phyloP scores from a whole-genome alignment of 352 stramenopile species.

The Stramenopiles sp. region DNA sequence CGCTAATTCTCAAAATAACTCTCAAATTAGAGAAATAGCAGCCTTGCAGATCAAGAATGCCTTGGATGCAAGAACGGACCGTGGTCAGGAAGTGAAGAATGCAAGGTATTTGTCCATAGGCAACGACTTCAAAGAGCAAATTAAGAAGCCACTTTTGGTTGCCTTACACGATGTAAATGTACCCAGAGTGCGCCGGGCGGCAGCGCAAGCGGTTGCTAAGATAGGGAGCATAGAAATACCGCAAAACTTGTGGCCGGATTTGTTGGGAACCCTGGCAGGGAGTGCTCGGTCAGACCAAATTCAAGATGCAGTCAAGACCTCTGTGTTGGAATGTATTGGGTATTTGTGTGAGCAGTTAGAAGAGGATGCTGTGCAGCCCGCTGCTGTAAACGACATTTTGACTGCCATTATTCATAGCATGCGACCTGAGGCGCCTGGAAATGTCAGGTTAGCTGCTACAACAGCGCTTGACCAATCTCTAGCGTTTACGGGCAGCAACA shows the following conservation, averaged over 20 bases:
- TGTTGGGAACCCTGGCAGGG: constrained; percentile 66
- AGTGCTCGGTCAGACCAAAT: constrained; percentile 57
- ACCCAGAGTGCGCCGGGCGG: too few species aligned
- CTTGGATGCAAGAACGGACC: too few species aligned
- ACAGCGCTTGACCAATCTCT: constrained; percentile 78
- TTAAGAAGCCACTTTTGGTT: too few species aligned
- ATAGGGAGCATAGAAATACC: constrained; percentile 77
- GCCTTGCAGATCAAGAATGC: too few species aligned
- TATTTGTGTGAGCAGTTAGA: constrained; percentile 57
- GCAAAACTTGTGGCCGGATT: constrained; percentile 72
- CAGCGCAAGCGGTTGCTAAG: constrained; percentile 72
- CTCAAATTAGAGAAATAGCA: too few species aligned
- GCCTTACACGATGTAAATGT: too few species aligned
- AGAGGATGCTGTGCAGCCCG: constrained; percentile 42
- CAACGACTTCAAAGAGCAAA: too few species aligned
- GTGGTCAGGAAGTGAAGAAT: too few species aligned
- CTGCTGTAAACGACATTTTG: constrained; percentile 81
- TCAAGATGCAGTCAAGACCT: constrained; percentile 65
- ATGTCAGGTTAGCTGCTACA: constrained; percentile 70
- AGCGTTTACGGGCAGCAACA: constrained; percentile 82
- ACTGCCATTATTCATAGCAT: constrained; percentile 92
- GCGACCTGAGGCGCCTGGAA: constrained; percentile 45
- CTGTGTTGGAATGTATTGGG: constrained; percentile 48
- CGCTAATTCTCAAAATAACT: too few species aligned
- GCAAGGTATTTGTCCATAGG: too few species aligned